Base-by-base conservation (phyloP, 768 basidiomycete species). In the Mycena galopus region DNA sequence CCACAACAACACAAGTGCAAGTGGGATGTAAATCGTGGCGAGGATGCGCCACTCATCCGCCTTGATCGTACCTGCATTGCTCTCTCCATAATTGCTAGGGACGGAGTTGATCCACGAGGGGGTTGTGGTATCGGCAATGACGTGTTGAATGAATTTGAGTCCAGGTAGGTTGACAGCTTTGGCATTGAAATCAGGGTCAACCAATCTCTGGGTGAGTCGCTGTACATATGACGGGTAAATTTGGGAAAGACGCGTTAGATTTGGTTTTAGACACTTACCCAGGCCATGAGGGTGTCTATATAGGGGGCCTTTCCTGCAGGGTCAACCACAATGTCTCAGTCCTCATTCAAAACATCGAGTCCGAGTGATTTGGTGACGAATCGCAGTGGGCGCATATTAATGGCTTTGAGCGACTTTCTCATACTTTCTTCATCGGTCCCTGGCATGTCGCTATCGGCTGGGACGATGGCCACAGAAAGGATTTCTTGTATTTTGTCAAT, bases 11-110 rank as follows among this genome's bases (percentile, higher is more conserved):
- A 78, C 57, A 0, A 82, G 67, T 0, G 78, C 73, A 6, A 82
- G 50, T 0, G 79, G 80, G 1, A 82, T 47, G 35, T 79, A 75
- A 16, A 79, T 63, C 0, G 67, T 78, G 19, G 35, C 39, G 2
- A 78, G 25, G 0, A 64, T 44, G 3, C 72, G 30, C 79, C 80
- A 82, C 50, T 82, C 56, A 10, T 79, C 77, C 0, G 79, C 77
- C 57, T 82, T 82, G 35, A 82, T 50, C 0, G 61, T 78, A 6
- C 81, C 78, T 5, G 76, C 76, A 9, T 17, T 47, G 4, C 23
- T 29, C 25, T 33, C 29, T 7, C 77, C 77, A 35, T 73, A 73
- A 35, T 78, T 76, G 25, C n/a, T 25, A 21, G 77, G 77, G 8
- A 75, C 68, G 14, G 60, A 44, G 37, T 29, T 47, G 23, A 62